phyloP scores from a whole-genome alignment of 176 grass and related monocot species.

The Tuctoria greenei region DNA sequence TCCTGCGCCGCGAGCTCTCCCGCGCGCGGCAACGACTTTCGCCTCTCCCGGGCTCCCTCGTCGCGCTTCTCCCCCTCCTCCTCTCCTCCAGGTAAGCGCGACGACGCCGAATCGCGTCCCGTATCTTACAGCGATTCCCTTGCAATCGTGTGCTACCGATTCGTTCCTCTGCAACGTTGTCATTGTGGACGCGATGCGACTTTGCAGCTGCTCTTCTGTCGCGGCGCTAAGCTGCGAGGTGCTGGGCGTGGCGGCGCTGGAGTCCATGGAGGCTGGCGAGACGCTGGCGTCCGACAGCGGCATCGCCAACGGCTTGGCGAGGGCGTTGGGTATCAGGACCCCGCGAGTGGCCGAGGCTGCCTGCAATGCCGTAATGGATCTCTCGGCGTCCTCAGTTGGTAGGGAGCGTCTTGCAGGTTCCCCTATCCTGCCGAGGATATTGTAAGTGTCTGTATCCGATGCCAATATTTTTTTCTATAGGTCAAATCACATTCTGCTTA shows the following conservation, averaged over 20 bases:
- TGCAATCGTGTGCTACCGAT: background rate
- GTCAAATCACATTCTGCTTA: background rate
- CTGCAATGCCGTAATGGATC: slow-evolving; percentile 48
- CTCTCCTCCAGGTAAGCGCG: slow-evolving; percentile 45
- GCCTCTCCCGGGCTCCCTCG: slow-evolving; percentile 30
- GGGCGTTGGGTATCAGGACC: slow-evolving; percentile 37
- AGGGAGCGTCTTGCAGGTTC: slow-evolving; percentile 45
- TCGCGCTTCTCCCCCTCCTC: slow-evolving; percentile 41
- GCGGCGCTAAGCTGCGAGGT: slow-evolving; percentile 54
- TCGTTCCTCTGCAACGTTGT: background rate
- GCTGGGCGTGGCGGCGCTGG: slow-evolving; percentile 47
- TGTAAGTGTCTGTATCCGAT: slow-evolving; percentile 45
- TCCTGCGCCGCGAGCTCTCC: slow-evolving; percentile 41
- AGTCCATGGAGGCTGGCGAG: slow-evolving; percentile 44
- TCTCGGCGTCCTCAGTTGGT: slow-evolving; percentile 46
- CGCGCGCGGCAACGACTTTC: background rate
- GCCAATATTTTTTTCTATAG: background rate
- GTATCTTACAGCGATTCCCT: background rate
- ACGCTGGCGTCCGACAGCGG: slow-evolving; percentile 44
- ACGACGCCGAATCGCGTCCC: background rate
- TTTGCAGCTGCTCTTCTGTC: slow-evolving; percentile 45
- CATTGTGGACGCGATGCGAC: background rate
- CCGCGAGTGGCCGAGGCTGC: slow-evolving; percentile 34
- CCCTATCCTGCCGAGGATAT: slow-evolving; percentile 43
- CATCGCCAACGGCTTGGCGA: slow-evolving; percentile 36